Base-by-base conservation (phyloP, 106 monocot genomes). In the Dendrobium chrysotoxum region DNA sequence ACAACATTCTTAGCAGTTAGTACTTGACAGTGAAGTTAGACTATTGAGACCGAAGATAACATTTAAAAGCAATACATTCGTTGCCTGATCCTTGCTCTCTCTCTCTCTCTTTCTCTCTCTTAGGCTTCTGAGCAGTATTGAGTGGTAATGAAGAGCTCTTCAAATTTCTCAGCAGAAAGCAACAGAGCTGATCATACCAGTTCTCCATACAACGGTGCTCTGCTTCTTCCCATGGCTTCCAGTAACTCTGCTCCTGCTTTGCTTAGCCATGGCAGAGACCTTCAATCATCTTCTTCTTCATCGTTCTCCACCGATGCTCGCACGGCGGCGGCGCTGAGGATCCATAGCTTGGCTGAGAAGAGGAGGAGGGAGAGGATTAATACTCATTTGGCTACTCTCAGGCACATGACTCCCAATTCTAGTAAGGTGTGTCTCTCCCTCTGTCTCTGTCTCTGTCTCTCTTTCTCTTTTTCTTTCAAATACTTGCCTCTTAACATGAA, bases 351-450 rank as follows among this genome's bases (percentile, higher is more conserved):
- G 53, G 88, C 88, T 7, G 88, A 88, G 83, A 85, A 55, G 85
- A 72, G 85, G 70, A 61, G 86, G 13, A 78, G 88, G 71, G 85
- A 86, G 83, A 85, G 88, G 81, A 88, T 84, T 21, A 88, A 88
- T 78, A 26, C 81, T 13, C 91, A 86, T 65, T 84, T 88, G 5
- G 81, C 88, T 7, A 88, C 91, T 21, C 81, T 91, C 15, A 70
- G 88, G 70, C 73, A 82, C 26, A 86, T 91, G 86, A 75, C 88
- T 7, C 91, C 91, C 41, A 77, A 82, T 83, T 40, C 87, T 55
- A 53, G 3, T 67, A 84, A 86, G 86, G 86, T 82, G 30, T 4
- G 11, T 46, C 4, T 70, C 20, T 75, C 44, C 47, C 73, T 72
- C 23, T 74, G 15, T 7, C 5, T 4, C 10, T 25, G 3, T 15